phyloP scores from a whole-genome alignment of 2,329 filamentous ascomycete species.

The Beauveria sp. region DNA sequence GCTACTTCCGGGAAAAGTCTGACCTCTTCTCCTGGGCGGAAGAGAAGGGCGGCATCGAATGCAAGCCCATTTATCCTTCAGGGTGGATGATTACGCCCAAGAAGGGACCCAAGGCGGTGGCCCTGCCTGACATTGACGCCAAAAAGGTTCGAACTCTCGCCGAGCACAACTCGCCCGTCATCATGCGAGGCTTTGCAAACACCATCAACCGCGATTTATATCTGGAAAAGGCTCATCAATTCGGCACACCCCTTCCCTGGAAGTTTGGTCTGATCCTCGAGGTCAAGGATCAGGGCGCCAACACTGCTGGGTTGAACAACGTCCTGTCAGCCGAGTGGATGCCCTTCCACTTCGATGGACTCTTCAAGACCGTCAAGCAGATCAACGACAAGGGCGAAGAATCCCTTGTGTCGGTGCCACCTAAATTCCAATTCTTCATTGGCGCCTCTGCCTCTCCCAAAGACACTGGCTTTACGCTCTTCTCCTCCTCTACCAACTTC shows the following conservation, averaged over 20 bases:
- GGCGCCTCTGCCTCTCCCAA: constrained; percentile 37
- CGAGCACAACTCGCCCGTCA: constrained; percentile 43
- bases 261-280: constrained; percentile 45
- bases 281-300: constrained; percentile 39
- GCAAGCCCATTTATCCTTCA: constrained; percentile 40
- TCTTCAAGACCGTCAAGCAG: constrained; percentile 44
- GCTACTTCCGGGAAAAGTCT: constrained; percentile 42
- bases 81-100: constrained; percentile 34
- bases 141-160: constrained; percentile 37
- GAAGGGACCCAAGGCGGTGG: constrained; percentile 22
- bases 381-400: constrained; percentile 30
- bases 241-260: constrained; percentile 42
- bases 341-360: constrained; percentile 50
- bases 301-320: constrained; percentile 40
- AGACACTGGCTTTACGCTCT: constrained; percentile 46
- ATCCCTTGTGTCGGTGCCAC: constrained; percentile 34
- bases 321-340: constrained; percentile 46
- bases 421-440: constrained; percentile 46
- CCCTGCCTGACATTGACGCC: constrained; percentile 36
- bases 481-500: constrained; percentile 42
- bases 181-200: constrained; percentile 44
- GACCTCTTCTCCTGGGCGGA: constrained; percentile 33
- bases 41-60: constrained; percentile 28
- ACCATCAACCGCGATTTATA: constrained; percentile 38
- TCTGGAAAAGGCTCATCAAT: constrained; percentile 35